Evolutionary conservation across 441 rosid genomes (phyloP), one percentile per base, ranked within the genome.

Genomic region (Dalechampia spathulata): DNA sequence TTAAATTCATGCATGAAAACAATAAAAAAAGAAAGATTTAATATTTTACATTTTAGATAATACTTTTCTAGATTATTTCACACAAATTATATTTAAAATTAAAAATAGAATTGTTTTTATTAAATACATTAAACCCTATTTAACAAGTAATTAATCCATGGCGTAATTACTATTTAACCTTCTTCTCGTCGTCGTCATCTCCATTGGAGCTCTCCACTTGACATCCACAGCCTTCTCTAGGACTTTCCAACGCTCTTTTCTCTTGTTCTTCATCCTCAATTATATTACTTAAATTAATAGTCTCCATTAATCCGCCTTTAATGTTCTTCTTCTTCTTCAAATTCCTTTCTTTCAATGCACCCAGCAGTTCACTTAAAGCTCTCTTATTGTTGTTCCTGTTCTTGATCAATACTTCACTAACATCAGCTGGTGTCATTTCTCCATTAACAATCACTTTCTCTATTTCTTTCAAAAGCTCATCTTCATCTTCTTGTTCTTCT

Each of bases 391-490:
- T 57, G 15, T 87, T 70, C 49, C 86, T 61, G 61, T 81, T 81
- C 73, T 86, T 91, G 40, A 91, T 82, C 73, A 91, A 44, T 6
- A 84, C 72, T 54, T 91, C 98, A 59, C 96, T 87, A 5, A 86
- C 72, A 71, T 91, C 96, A 53, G 98, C 98, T 13, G 98, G 98
- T 7, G 96, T 91, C 74, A 87, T 86, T 79, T 82, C 80, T 7
- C 95, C 90, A 36, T 68, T 71, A 28, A 65, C 87, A 19, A 80
- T 62, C 5, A 72, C 78, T 25, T 55, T 76, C 49, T 60, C 74
- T 21, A 91, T 53, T 61, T 78, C 75, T 32, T 55, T 65, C 78
- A 62, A 61, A 17, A 76, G 63, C 19, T 17, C 68, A 0, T 49
- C 63, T 0, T 71, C 73, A 0, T 74, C 25, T 4, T 69, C 82